A percentile compares a stretch with the other conserved stretches of the same genome.
Conservation (phyloP, 2,329 filamentous ascomycete species). For the Ceratocystis huliohia region DNA sequence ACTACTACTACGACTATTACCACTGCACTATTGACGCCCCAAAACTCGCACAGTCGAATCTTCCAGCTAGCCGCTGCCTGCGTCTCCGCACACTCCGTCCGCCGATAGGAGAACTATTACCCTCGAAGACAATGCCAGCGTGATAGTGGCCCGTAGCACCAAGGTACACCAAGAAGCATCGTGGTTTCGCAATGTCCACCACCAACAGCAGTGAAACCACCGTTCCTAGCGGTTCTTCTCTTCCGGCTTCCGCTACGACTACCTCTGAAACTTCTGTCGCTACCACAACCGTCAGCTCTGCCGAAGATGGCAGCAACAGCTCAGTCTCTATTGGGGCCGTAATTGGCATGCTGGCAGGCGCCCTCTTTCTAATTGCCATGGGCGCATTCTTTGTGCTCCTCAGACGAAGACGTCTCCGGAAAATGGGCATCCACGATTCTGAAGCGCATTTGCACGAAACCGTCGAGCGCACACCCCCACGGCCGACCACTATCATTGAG, state of each 20-base stretch:
- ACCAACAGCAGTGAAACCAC: neutral
- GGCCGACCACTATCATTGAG: conserved; percentile 17
- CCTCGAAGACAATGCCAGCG: neutral
- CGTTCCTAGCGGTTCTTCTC: neutral
- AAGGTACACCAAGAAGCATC: neutral
- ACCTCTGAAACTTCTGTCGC: neutral
- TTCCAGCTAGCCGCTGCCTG: neutral
- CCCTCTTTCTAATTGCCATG: conserved; percentile 15
- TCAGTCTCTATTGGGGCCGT: conserved; percentile 14
- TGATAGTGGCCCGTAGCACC: neutral
- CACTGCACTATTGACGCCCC: too few species aligned
- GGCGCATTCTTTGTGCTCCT: conserved; percentile 18
- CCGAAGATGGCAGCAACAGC: neutral
- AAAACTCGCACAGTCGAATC: neutral
- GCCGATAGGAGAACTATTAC: neutral
- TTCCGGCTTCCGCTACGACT: neutral
- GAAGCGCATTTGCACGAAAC: conserved; percentile 19
- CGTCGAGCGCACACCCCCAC: conserved; percentile 2
- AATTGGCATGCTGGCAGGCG: conserved; percentile 10
- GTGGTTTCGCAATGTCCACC: conserved; percentile 8
- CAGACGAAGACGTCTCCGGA: conserved; percentile 14
- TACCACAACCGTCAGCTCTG: neutral
- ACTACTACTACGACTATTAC: too few species aligned
- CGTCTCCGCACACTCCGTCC: neutral
- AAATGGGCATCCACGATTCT: conserved; percentile 17